Conservation (phyloP, 1,284 basidiomycete species). For the Waitea zeae region DNA sequence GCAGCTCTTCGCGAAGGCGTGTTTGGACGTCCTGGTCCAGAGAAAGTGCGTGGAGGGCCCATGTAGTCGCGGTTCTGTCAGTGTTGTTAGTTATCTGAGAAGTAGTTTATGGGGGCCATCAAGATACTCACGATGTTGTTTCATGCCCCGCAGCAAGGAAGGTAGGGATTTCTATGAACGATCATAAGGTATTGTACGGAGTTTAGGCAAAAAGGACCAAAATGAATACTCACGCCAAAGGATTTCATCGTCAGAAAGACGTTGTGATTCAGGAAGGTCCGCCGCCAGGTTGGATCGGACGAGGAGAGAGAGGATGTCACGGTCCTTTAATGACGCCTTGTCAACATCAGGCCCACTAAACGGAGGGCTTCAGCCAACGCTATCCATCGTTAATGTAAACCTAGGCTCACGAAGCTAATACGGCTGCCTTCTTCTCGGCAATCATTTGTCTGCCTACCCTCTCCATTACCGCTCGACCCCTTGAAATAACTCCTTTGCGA, state of each 20-base stretch:
- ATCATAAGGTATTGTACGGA: too few relatives aligned
- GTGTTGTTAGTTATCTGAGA: constrained; percentile 18
- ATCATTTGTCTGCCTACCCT: constrained; percentile 28
- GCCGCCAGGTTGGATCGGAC: constrained; percentile 47
- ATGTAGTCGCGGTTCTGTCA: constrained; percentile 31
- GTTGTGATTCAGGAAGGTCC: constrained; percentile 36
- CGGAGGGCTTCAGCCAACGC: constrained; percentile 8
- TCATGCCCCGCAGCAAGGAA: constrained; percentile 63
- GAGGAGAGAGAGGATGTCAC: constrained; percentile 35
- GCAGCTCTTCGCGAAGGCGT: constrained; percentile 26
- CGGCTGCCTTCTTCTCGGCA: constrained; percentile 19
- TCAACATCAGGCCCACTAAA: too few relatives aligned
- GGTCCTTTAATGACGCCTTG: constrained; percentile 15
- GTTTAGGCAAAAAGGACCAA: background rate
- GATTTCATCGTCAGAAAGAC: constrained; percentile 58
- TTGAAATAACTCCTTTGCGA: constrained; percentile 4
- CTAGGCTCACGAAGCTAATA: constrained; percentile 6
- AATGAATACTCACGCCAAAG: constrained; percentile 39
- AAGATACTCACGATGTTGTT: constrained; percentile 36
- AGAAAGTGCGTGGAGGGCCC: constrained; percentile 25
- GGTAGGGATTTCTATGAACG: constrained; percentile 42
- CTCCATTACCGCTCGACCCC: constrained; percentile 11
- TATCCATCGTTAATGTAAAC: constrained; percentile 6
- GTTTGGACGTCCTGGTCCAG: constrained; percentile 21
- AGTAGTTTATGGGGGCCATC: background rate